Evolutionary conservation across 257 asterid species (phyloP).

Genomic region (Ilex aquifolium): DNA sequence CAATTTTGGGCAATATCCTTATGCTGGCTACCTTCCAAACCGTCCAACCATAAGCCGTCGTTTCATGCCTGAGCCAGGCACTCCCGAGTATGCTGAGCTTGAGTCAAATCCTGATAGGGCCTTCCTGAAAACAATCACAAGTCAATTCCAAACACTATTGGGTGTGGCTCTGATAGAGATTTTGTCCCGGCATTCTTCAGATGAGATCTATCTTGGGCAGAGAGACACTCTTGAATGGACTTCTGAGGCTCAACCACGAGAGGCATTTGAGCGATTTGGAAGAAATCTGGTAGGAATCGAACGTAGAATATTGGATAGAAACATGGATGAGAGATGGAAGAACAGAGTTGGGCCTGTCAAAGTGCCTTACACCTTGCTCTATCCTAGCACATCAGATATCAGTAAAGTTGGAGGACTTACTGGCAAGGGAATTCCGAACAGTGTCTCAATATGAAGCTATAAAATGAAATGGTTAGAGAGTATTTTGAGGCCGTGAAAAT

Average conservation of each 20-base stretch:
- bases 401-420: constrained; percentile 51
- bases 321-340: constrained; percentile 23
- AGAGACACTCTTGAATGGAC: constrained; percentile 57
- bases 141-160: constrained; percentile 62
- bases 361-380: constrained; percentile 48
- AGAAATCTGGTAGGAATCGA: constrained; percentile 36
- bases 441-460: constrained; percentile 49
- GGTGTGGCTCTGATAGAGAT: constrained; percentile 67
- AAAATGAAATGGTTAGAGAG: background rate
- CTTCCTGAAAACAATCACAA: constrained; percentile 61
- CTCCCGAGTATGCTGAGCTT: constrained; percentile 50
- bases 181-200: constrained; percentile 60
- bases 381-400: constrained; percentile 40
- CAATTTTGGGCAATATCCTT: constrained; percentile 71
- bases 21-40: constrained; percentile 76
- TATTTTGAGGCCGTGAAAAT: background rate
- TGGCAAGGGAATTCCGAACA: constrained; percentile 76
- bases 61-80: constrained; percentile 56
- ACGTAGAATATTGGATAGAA: constrained; percentile 31
- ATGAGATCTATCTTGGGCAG: constrained; percentile 72
- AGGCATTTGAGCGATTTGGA: constrained; percentile 47
- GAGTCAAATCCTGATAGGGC: constrained; percentile 47
- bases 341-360: constrained; percentile 61
- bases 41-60: constrained; percentile 72
- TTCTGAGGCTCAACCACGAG: constrained; percentile 24